Base-by-base conservation (phyloP, 352 stramenopile genomes). In the Pythium rishiriense region DNA sequence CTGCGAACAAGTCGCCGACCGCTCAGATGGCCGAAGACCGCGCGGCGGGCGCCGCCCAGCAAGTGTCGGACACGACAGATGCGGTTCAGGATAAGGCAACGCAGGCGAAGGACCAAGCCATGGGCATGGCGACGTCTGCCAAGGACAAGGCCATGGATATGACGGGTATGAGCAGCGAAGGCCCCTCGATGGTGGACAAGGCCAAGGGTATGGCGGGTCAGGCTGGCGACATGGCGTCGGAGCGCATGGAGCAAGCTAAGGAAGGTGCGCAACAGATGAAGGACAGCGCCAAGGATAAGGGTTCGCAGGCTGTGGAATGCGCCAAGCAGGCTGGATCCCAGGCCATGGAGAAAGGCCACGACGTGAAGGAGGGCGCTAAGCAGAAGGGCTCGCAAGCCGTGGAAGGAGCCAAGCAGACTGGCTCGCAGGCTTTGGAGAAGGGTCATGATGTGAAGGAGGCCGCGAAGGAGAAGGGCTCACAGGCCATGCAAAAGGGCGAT, bases 1-100 rank as follows among this genome's bases (percentile, higher is more conserved):
- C 71, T 3, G 79, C 82, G 3, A 76, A 70, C 59, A 70, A 84
- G 33, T 87, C 79, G 22, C 54, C 70, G 1, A 72, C 73, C 11
- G 76, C 74, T 8, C 72, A 81, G 49, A 57, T 46, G 55, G 69
- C 74, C 0, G 79, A 88, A 56, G 43, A 69, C 26, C 75, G 78
- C 31, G 72, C 39, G 8, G 14, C 28, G 2, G 49, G 45, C 7
- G 59, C 47, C 41, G 47, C 62, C 14, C 69, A 65, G 26, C n/a
- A 58, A 24, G 57, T 64, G 19, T 64, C 68, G 24, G 64, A 60
- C 9, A 66, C 68, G 22, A 72, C 51, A 7, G 54, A 43, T 15
- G 52, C 29, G 19, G 51, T 61, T 35, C 29, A 55, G 51, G 64
- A 79, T 68, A 69, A 65, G 55, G 64, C 45, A 5, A 54, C 54